Evolutionary conservation across 208 protist species (phyloP).

Genomic region (Trypanosoma congolense): DNA sequence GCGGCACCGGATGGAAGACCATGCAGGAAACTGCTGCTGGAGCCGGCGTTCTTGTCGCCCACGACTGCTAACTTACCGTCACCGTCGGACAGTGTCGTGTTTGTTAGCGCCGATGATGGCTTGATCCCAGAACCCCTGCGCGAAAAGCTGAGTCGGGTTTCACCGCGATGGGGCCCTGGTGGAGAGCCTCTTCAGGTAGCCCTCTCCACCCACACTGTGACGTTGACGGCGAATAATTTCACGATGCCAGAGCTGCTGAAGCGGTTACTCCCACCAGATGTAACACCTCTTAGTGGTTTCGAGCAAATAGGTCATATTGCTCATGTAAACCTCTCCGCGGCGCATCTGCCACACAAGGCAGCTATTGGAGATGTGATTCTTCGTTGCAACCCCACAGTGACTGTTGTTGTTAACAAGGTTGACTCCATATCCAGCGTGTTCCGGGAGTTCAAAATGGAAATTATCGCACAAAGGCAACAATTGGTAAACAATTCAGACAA

Average conservation of each 20-base stretch:
- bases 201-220: constrained; percentile 29
- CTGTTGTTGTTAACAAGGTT: constrained; percentile 97
- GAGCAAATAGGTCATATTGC: constrained; percentile 95
- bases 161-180: neutral
- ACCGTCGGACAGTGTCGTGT: neutral
- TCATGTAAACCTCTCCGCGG: constrained; percentile 94
- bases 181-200: constrained; percentile 17
- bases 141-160: constrained; percentile 10
- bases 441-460: constrained; percentile 96
- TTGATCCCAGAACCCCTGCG: constrained; percentile 12
- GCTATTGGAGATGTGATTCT: constrained; percentile 95
- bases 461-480: constrained; percentile 87
- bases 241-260: constrained; percentile 79
- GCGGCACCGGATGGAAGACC: neutral
- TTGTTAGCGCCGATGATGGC: constrained; percentile 9
- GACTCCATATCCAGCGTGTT: constrained; percentile 93
- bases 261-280: constrained; percentile 32
- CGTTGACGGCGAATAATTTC: constrained; percentile 68
- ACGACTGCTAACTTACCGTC: neutral
- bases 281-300: constrained; percentile 55
- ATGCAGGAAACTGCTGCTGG: neutral
- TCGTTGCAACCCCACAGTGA: constrained; percentile 91
- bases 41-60: neutral
- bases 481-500: constrained; percentile 4
- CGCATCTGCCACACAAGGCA: constrained; percentile 85